Evolutionary conservation across 2,329 filamentous ascomycete species (phyloP), one percentile per base, ranked within the genome.

Genomic region (Microcera coccophila): DNA sequence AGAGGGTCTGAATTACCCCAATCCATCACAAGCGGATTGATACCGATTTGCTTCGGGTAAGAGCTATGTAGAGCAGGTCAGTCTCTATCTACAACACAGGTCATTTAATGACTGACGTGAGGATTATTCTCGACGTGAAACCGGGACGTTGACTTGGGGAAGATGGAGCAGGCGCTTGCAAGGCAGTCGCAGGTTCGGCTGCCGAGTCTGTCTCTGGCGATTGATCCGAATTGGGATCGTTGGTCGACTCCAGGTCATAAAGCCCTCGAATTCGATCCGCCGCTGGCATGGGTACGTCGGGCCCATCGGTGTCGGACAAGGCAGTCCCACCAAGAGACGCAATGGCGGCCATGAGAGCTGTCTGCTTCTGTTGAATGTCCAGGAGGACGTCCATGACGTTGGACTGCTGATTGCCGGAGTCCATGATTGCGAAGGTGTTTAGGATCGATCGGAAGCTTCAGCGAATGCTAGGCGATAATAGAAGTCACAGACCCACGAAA

Each of bases 21-120:
- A 54, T 86, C 77, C 75, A 97, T 81, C 17, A 82, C 80, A 39
- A 96, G 71, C n/a, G 91, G 90, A 52, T 95, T 87, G 66, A 97
- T 91, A 49, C 91, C 91, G 53, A 87, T 89, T 69, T 96, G 91
- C 56, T 89, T 90, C 20, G 91, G 91, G 66, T 97, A 96, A 5
- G 90, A 95, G 38, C 78, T 81, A 31, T 22, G 29, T 22, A 26
- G 32, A 8, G 12, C 7, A 8, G 5, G 15, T 32, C 5, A 32
- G 29, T 15, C 9, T 32, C 12, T 9, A 7, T 15, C 29, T 32
- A 32, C 29, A 15, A 32, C 7, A 17, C n/a, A 16, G 33, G 31
- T 39, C 42, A 50, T 50, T 63, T 56, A 58, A 17, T 14, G 29
- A 35, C 33, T 17, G 20, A 76, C 74, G 76, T 79, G 47, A 79